Evolutionary conservation across 371 early-diverging fungal genomes (phyloP), one percentile per base, ranked within the genome.

Genomic region (Haplosporangium sp.): DNA sequence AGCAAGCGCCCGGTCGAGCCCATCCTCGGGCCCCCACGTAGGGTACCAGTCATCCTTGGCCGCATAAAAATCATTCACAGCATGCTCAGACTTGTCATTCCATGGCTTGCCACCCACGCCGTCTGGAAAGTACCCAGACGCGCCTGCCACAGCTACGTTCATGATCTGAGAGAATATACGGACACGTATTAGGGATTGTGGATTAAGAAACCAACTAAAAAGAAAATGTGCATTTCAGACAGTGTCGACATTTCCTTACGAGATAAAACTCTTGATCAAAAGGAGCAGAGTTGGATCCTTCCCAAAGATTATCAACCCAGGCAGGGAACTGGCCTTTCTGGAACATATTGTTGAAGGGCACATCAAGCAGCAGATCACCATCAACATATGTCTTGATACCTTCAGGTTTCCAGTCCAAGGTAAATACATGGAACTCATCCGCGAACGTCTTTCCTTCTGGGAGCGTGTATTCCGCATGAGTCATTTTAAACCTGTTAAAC

Each of bases 61-160:
- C 18, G 83, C 70, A 69, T 85, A 87, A 54, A 89, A 89, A 13
- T 69, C 77, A 55, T 86, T 87, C 1, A 83, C 74, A 1, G 90
- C 87, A 68, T 83, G 86, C 10, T 48, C 48, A 0, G 79, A 77
- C 13, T 55, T 45, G 60, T 83, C 80, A 46, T 57, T 72, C 83
- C 83, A 83, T 14, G 81, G 81, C 37, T 83, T 83, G 42, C 46
- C 58, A 6, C 81, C 80, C 2, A 69, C 64, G 4, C 74, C 71
- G 59, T 91, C 91, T 29, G 89, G 88, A 81, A 89, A 93, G 64
- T 83, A 91, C 1, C 85, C 89, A 55, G 84, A 85, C 3, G 86
- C 84, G 10, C 91, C 92, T 18, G 91, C 92, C 2, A 91, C 91
- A 8, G 93, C 92, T 2, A 93, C 84, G 64, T 93, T 91, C 59